Evolutionary conservation across 805 yeast genomes (phyloP).

Genomic region (Candida silvatica): DNA sequence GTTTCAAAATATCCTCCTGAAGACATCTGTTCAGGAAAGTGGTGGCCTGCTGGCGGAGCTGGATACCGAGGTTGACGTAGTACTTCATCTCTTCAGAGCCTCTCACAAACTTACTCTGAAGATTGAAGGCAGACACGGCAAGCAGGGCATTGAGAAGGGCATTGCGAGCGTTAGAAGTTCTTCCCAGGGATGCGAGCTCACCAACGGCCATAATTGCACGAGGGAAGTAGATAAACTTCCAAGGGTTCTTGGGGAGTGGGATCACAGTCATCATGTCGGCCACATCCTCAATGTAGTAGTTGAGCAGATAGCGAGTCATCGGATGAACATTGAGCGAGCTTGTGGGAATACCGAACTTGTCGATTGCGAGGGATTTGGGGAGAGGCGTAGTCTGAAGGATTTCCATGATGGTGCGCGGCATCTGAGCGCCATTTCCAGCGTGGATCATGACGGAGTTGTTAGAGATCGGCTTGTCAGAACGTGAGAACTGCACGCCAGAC

Average conservation of each 20-base stretch:
- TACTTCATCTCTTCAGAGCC: slow-evolving; percentile 62
- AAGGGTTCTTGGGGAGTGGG: slow-evolving; percentile 68
- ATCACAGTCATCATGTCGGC: slow-evolving; percentile 67
- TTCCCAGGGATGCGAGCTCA: slow-evolving; percentile 66
- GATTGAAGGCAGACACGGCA: slow-evolving; percentile 75
- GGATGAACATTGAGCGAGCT: slow-evolving; percentile 61
- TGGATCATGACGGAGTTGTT: slow-evolving; percentile 24
- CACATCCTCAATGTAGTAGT: slow-evolving; percentile 65
- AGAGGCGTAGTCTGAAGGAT: slow-evolving; percentile 34
- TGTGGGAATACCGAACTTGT: slow-evolving; percentile 40
- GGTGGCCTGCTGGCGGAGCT: slow-evolving; percentile 68
- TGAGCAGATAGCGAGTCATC: slow-evolving; percentile 60
- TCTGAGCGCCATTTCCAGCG: slow-evolving; percentile 28
- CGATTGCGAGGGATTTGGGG: slow-evolving; percentile 33
- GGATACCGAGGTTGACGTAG: slow-evolving; percentile 65
- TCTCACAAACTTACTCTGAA: slow-evolving; percentile 63
- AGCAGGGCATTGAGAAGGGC: slow-evolving; percentile 70
- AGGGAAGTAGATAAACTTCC: slow-evolving; percentile 84
- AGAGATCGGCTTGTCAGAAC: slow-evolving; percentile 11
- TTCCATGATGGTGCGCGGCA: slow-evolving; percentile 50
- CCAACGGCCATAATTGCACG: slow-evolving; percentile 78
- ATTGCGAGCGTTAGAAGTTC: slow-evolving; percentile 66
- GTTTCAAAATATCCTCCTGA: slow-evolving; percentile 40
- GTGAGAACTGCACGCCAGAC: slow-evolving; percentile 8
- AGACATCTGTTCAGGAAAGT: slow-evolving; percentile 54